Evolutionary conservation across 768 basidiomycete genomes (phyloP).

Genomic region (Leccinum truebloodii): DNA sequence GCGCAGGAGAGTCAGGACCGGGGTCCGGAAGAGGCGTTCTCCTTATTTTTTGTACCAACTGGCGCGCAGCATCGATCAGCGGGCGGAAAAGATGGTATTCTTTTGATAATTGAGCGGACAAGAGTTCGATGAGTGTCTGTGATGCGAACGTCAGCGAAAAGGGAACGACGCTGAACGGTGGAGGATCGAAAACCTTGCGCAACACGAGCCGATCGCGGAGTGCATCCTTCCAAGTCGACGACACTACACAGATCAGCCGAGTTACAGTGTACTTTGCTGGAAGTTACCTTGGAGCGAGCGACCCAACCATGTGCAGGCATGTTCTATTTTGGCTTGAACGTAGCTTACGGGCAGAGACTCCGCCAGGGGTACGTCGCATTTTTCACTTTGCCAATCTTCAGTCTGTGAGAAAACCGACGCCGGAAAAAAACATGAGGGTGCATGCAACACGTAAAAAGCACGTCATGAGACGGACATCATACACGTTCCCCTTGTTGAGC

Average conservation of each 20-base stretch:
- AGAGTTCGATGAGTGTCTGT: conserved; percentile 29
- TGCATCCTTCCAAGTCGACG: conserved; percentile 49
- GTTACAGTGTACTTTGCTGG: neutral
- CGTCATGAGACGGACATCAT: conserved; percentile 62
- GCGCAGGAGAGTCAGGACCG: conserved; percentile 46
- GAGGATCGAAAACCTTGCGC: conserved; percentile 48
- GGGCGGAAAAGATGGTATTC: conserved; percentile 24
- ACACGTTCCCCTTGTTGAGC: conserved; percentile 68
- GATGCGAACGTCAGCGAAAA: conserved; percentile 7
- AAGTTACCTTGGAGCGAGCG: conserved; percentile 43
- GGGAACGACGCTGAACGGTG: neutral
- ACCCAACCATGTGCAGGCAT: conserved; percentile 62
- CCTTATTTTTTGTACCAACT: conserved; percentile 15
- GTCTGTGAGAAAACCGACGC: conserved; percentile 42
- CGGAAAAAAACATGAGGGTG: conserved; percentile 15
- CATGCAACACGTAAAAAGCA: conserved; percentile 8
- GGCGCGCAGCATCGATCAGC: conserved; percentile 22
- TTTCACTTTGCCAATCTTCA: conserved; percentile 91
- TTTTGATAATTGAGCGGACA: conserved; percentile 27
- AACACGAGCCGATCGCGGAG: conserved; percentile 54
- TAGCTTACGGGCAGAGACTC: conserved; percentile 60
- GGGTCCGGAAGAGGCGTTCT: conserved; percentile 39
- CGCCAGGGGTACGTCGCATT: conserved; percentile 75
- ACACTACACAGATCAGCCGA: conserved; percentile 37
- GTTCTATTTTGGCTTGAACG: conserved; percentile 55